Percentiles rank a stretch among this genome's conserved stretches.
phyloP scores from a whole-genome alignment of 2,329 filamentous ascomycete genomes.

The Helminthosporium solani region DNA sequence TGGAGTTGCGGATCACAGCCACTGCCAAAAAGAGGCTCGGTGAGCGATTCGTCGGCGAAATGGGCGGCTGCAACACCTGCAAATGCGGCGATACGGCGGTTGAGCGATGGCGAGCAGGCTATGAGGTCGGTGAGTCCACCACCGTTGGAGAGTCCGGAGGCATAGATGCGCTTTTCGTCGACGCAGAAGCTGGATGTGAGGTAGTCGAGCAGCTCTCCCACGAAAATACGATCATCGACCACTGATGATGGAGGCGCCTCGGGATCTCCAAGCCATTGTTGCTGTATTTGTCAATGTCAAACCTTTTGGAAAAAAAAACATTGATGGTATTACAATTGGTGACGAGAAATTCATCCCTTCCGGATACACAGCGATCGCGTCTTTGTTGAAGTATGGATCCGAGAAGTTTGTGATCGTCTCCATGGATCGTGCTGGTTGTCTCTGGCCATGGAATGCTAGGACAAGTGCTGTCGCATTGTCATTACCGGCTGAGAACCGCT shows the following conservation, averaged over 20 bases:
- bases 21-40: constrained; percentile 18
- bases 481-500: constrained; percentile 14
- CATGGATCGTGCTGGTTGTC: constrained; percentile 21
- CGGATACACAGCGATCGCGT: constrained; percentile 24
- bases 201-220: constrained; percentile 32
- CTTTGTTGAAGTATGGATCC: constrained; percentile 16
- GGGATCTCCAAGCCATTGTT: constrained; percentile 47
- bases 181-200: constrained; percentile 47
- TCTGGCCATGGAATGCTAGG: constrained; percentile 21
- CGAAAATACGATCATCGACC: constrained; percentile 48
- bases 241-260: constrained; percentile 26
- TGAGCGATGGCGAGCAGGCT: constrained; percentile 47
- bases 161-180: constrained; percentile 46
- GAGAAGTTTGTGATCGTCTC: constrained; percentile 24
- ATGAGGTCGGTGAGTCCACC: constrained; percentile 52
- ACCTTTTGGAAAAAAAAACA: background rate
- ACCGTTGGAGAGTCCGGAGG: constrained; percentile 55
- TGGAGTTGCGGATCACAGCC: constrained; percentile 11
- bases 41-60: constrained; percentile 30
- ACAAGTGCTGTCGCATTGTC: constrained; percentile 17
- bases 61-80: constrained; percentile 48
- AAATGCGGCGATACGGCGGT: constrained; percentile 49
- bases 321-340: no score
- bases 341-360: constrained; percentile 18
- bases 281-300: constrained; percentile 7